A percentile compares a stretch with the other conserved stretches of the same genome.
Evolutionary conservation across 2,329 filamentous ascomycete genomes (phyloP).

Genomic region (Eutypella sp.): DNA sequence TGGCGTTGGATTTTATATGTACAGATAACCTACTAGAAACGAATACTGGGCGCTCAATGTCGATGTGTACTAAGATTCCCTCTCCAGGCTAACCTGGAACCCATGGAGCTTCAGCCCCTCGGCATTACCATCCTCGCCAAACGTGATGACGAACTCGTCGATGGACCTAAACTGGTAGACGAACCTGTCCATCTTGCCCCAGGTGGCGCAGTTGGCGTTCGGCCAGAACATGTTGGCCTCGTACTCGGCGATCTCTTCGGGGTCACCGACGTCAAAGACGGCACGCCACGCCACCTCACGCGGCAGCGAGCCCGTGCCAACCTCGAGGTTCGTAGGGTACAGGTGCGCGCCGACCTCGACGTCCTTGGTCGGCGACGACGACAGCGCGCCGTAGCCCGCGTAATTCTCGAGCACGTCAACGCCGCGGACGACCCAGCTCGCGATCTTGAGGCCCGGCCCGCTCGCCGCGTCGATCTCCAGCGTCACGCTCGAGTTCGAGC

Average conservation of each 20-base stretch:
- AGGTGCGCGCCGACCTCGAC: conserved; percentile 14
- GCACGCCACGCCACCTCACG: conserved; percentile 19
- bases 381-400: conserved; percentile 12
- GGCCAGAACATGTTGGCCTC: conserved; percentile 19
- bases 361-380: conserved; percentile 6
- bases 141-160: conserved; percentile 20
- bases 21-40: neutral
- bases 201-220: conserved; percentile 18
- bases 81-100: conserved; percentile 13
- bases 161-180: conserved; percentile 23
- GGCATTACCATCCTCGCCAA: conserved; percentile 8
- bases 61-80: conserved; percentile 4
- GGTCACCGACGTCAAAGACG: conserved; percentile 14
- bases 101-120: conserved; percentile 13
- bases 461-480: conserved; percentile 30
- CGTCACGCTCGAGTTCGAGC: conserved; percentile 35
- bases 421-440: conserved; percentile 34
- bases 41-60: neutral
- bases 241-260: conserved; percentile 14
- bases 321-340: conserved; percentile 20
- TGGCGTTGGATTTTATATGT: neutral
- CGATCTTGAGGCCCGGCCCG: conserved; percentile 35
- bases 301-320: no score
- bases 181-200: conserved; percentile 20
- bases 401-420: conserved; percentile 35